Evolutionary conservation across 495 filamentous ascomycete species (phyloP).

Genomic region (Neurospora tetrasperma): DNA sequence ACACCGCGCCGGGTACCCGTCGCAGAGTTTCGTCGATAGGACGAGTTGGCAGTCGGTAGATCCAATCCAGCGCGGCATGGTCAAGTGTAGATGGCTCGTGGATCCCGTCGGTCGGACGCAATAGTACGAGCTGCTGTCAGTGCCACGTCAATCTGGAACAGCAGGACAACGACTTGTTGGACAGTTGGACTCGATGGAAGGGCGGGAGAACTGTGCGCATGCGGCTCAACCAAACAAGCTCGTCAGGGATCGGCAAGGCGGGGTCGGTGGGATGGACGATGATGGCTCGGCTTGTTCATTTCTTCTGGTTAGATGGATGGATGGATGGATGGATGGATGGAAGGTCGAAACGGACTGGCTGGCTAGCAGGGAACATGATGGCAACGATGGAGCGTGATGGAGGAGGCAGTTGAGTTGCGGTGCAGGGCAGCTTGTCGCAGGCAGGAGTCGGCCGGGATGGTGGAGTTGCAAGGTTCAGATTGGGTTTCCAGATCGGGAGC

Average conservation of each 20-base stretch:
- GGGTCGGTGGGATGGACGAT: neutral
- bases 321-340: too few relatives aligned
- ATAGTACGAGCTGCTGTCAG: neutral
- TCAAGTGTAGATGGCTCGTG: neutral
- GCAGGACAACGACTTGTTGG: neutral
- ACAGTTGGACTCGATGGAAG: neutral
- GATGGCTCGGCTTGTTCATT: neutral
- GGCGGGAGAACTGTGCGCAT: neutral
- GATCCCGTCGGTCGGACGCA: neutral
- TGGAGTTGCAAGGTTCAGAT: neutral
- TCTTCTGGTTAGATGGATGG: neutral
- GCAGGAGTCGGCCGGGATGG: neutral
- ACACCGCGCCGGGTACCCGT: neutral
- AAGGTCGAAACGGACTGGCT: neutral
- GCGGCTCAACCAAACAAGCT: neutral
- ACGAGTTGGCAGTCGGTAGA: neutral
- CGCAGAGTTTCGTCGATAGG: neutral
- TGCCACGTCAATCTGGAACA: constrained; percentile 1
- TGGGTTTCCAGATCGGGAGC: neutral
- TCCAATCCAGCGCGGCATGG: neutral
- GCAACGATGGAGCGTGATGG: neutral
- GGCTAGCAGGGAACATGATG: neutral
- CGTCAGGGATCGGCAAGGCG: neutral
- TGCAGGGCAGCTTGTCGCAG: neutral
- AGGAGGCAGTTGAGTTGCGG: neutral